Percentiles rank a stretch among this genome's conserved stretches.
Conservation (phyloP, 2,329 filamentous ascomycete species). For the Aspergillus luchuensis region DNA sequence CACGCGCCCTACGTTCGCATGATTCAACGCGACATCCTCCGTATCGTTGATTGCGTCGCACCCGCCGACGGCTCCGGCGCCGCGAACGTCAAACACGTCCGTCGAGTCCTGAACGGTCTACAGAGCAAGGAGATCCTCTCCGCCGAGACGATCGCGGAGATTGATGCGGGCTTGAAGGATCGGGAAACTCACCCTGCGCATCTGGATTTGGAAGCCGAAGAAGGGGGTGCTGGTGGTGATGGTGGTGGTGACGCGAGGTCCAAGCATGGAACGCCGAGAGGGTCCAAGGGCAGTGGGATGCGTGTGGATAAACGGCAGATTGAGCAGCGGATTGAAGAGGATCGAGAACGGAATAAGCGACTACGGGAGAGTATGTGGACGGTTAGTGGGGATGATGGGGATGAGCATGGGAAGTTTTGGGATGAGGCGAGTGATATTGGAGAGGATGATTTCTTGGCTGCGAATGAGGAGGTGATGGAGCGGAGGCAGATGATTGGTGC, state of each 20-base stretch:
- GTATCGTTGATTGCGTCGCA: slow-evolving; percentile 88
- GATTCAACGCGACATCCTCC: slow-evolving; percentile 90
- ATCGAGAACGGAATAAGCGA: slow-evolving; percentile 90
- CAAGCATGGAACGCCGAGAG: slow-evolving; percentile 32
- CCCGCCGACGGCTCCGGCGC: slow-evolving; percentile 84
- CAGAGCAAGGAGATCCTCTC: slow-evolving; percentile 72
- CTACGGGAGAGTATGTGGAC: slow-evolving; percentile 93
- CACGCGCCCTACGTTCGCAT: slow-evolving; percentile 84
- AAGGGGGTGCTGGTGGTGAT: slow-evolving; percentile 23
- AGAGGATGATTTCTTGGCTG: slow-evolving; percentile 79
- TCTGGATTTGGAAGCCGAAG: slow-evolving; percentile 45
- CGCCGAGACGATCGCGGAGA: slow-evolving; percentile 72
- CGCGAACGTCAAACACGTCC: slow-evolving; percentile 89
- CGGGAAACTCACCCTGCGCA: slow-evolving; percentile 68
- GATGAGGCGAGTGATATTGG: slow-evolving; percentile 84
- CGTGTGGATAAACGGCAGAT: slow-evolving; percentile 82
- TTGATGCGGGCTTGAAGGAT: slow-evolving; percentile 80
- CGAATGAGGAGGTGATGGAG: slow-evolving; percentile 71
- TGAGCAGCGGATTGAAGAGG: slow-evolving; percentile 95
- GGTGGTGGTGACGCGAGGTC: slow-evolving; percentile 21
- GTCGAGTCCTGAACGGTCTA: slow-evolving; percentile 74
- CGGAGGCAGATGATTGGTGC: slow-evolving; percentile 48
- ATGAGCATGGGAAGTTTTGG: slow-evolving; percentile 80
- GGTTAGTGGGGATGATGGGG: slow-evolving; percentile 64
- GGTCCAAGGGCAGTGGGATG: slow-evolving; percentile 42